Evolutionary conservation across 208 protist genomes (phyloP), one percentile per base, ranked within the genome.

Genomic region (Naegleria fowleri): DNA sequence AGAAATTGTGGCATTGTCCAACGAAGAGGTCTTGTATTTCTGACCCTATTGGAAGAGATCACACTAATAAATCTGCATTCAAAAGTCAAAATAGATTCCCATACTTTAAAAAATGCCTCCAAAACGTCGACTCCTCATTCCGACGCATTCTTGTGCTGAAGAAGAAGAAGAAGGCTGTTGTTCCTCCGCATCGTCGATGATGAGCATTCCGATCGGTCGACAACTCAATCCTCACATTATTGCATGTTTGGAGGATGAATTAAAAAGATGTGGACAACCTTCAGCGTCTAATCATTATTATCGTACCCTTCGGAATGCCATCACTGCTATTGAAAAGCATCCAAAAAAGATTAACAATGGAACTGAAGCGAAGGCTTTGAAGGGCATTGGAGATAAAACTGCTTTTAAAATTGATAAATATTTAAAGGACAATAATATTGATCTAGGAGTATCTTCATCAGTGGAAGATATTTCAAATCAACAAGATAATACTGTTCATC

Each of bases 321-420:
- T 86, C 16, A 41, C 11, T 51, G 4, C 36, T 48, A 6, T 48
- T 22, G 9, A 86, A 43, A 48, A 43, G 29, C 43, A 86, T 86
- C 83, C 83, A 33, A n/a, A 48, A 86, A 40, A 40, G 43, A 33
- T 86, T 22, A 25, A 86, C 5, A 38, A 19, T 86, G 83, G 83
- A 22, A 33, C 11, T 11, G 38, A 86, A 51, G 83, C 83, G 25
- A 86, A 9, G 19, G 25, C 25, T 11, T 48, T 41, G 11, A 19
- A 41, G 19, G 83, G 83, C 0, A 33, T 86, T 48, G 83, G 83
- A 33, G 38, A 9, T 48, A 86, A 15, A 38, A 15, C 43, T 33
- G 83, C 83, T n/a, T 16, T 48, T 29, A 41, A 43, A 43, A 43
- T 86, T 48, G 38, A 86, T 48, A 19, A 86, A 86, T 86, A 86